A percentile compares a stretch with the other conserved stretches of the same genome.
Evolutionary conservation across 768 basidiomycete genomes (phyloP).

Genomic region (Erythrobasidium yunnanense): DNA sequence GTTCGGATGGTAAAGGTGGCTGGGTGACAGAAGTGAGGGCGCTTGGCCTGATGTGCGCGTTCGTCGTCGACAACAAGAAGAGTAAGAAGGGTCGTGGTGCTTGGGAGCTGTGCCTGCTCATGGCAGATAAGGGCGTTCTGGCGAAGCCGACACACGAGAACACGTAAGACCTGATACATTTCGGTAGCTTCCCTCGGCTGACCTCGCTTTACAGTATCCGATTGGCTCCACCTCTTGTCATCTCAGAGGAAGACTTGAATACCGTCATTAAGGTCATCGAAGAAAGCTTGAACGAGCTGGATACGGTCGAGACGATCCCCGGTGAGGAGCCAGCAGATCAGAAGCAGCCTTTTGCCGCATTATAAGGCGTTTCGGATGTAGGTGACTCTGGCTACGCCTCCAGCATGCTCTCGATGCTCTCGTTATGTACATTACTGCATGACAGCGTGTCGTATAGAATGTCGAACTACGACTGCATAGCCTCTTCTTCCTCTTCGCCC

Average conservation of each 20-base stretch:
- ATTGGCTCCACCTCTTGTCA: conserved; percentile 90
- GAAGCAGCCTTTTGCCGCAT: conserved; percentile 7
- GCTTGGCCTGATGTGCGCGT: conserved; percentile 76
- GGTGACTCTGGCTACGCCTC: neutral
- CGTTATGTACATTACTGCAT: no score
- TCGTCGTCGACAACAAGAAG: conserved; percentile 74
- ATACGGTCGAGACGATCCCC: conserved; percentile 47
- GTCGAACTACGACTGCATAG: neutral
- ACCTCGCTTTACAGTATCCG: conserved; percentile 56
- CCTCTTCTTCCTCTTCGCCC: conserved; percentile 19
- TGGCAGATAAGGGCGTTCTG: conserved; percentile 81
- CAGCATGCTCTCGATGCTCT: no score
- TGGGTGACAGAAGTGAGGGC: conserved; percentile 40
- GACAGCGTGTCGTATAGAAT: no score
- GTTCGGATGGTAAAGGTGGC: conserved; percentile 3
- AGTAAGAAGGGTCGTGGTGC: conserved; percentile 69
- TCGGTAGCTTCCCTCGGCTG: neutral
- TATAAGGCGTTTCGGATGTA: neutral
- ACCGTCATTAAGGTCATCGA: conserved; percentile 66
- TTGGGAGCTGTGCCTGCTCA: conserved; percentile 86
- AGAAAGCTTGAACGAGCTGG: conserved; percentile 66
- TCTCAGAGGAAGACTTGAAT: conserved; percentile 70
- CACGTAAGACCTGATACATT: conserved; percentile 51
- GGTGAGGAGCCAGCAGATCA: neutral
- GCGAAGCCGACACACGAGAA: conserved; percentile 95